These are phyloP conservation scores for Triticum timopheevii DNA, from an alignment of 176 grass and related monocot genomes.

Conservation along the genomic window DNA sequence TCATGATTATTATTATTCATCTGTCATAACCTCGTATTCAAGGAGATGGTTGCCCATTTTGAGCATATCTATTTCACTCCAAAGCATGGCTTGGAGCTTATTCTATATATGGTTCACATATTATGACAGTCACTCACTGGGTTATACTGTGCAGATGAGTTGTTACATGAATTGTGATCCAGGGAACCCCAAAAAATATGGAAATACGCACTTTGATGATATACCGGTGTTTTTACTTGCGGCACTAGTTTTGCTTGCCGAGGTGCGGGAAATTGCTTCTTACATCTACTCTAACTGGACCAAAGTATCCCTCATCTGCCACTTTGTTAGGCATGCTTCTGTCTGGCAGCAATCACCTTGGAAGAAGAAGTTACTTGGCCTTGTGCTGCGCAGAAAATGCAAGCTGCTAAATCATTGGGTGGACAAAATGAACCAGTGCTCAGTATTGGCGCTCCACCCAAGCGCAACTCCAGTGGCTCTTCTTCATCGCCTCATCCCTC, in stretches of 20 bases:
- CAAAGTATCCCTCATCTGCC: not conserved
- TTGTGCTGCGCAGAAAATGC: not conserved
- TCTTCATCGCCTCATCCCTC: not conserved
- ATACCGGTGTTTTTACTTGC: not conserved
- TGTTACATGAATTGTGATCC: no score
- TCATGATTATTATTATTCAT: no score
- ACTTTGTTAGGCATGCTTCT: not conserved
- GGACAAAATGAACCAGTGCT: conserved; percentile 5
- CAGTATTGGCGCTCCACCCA: not conserved
- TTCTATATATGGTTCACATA: no score
- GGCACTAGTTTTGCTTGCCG: not conserved
- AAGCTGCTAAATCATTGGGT: not conserved
- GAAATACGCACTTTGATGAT: not conserved
- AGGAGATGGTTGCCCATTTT: not conserved
- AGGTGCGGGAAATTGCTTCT: not conserved
- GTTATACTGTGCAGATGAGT: no score
- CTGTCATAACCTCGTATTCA: no score
- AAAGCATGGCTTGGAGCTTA: not conserved
- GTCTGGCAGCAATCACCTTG: not conserved
- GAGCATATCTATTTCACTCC: not conserved
- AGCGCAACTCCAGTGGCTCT: not conserved
- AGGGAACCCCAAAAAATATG: no score
- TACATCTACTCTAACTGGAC: conserved; percentile 29
- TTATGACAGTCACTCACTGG: no score
- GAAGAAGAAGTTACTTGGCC: not conserved